Conservation (phyloP, 139 green algal genomes). For the Microglena sp. region DNA sequence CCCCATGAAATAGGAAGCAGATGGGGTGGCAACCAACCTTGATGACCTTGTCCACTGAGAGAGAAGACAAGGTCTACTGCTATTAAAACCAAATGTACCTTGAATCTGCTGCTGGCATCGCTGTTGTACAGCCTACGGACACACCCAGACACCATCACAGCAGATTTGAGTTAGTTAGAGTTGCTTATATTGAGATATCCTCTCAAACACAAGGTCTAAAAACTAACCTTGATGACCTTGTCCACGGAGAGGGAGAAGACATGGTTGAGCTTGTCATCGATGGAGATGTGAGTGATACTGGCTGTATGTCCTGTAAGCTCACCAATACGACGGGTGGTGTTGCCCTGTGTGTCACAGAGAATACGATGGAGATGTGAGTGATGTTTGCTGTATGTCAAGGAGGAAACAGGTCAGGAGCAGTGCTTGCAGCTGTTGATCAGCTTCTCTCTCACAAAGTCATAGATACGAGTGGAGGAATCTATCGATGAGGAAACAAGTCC, state of each 20-base stretch:
- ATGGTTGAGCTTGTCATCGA: slow-evolving; percentile 60
- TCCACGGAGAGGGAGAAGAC: slow-evolving; percentile 62
- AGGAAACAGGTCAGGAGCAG: no score
- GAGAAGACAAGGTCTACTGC: not conserved
- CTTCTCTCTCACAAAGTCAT: slow-evolving; percentile 24
- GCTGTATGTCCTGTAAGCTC: slow-evolving; percentile 54
- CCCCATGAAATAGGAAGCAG: no score
- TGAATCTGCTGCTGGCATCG: no score
- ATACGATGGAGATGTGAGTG: no score
- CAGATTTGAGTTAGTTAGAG: no score
- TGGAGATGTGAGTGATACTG: slow-evolving; percentile 45
- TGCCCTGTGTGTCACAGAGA: slow-evolving; percentile 24
- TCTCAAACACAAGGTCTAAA: no score
- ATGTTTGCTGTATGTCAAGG: no score
- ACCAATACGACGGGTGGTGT: slow-evolving; percentile 37
- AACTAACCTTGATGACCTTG: slow-evolving; percentile 58
- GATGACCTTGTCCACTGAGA: not conserved
- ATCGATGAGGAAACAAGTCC: slow-evolving; percentile 59
- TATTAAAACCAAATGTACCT: not conserved
- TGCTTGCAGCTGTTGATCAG: slow-evolving; percentile 41
- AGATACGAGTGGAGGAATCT: slow-evolving; percentile 50
- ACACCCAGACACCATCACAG: no score
- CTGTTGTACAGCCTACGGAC: no score
- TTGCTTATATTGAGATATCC: no score
- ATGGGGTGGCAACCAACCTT: not conserved